Percentiles rank a stretch among this genome's conserved stretches.
Evolutionary conservation across 2,329 filamentous ascomycete genomes (phyloP).

Genomic region (Trichoderma sp.): DNA sequence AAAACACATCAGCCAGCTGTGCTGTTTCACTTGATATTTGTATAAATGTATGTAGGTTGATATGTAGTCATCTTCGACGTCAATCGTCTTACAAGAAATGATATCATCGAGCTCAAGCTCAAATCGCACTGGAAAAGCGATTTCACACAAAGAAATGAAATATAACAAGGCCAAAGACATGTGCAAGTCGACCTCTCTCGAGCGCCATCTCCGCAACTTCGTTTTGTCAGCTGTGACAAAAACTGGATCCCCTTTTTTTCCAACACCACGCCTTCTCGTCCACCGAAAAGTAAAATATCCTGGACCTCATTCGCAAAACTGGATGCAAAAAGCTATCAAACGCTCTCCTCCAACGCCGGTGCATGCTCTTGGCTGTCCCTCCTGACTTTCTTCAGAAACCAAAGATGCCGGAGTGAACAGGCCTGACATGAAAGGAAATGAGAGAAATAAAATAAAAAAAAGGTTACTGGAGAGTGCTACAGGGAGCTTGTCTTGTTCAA

Average conservation of each 20-base stretch:
- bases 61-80: neutral
- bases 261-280: neutral
- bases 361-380: constrained; percentile 7
- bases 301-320: neutral
- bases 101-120: neutral
- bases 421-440: neutral
- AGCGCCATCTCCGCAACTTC: neutral
- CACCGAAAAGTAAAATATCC: neutral
- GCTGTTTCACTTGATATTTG: neutral
- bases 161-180: neutral
- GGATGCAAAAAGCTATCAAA: constrained; percentile 14
- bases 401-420: neutral
- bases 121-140: neutral
- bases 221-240: neutral
- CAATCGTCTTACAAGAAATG: neutral
- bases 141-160: neutral
- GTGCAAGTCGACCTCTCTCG: neutral
- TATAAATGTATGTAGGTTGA: neutral
- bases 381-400: neutral
- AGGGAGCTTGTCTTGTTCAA: constrained; percentile 47
- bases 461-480: constrained; percentile 29
- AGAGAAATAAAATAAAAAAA: neutral
- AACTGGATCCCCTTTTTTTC: neutral
- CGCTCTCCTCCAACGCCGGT: constrained; percentile 21
- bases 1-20: neutral